Evolutionary conservation across 305 asterid species (phyloP), one percentile per base, ranked within the genome.

Genomic region (Rubia peregrina): DNA sequence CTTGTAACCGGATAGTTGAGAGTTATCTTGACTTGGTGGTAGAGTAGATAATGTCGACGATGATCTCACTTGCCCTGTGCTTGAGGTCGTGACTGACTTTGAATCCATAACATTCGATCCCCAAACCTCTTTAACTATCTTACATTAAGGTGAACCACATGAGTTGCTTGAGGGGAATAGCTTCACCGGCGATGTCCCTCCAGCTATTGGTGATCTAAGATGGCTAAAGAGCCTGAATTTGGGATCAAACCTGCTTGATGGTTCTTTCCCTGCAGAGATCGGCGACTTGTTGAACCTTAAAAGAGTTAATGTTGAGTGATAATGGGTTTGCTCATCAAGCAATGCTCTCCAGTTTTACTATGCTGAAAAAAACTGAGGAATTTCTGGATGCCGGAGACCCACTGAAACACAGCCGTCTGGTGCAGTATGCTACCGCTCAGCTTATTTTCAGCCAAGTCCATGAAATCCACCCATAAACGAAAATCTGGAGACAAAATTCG

Each of bases 121-220:
- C 30, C 30, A 26, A 26, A 26, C 38, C 38, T 33, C 38, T 33
- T 3, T 3, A 4, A 33, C 38, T 33, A 33, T 4, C 3, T 1
- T 33, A 33, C 38, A 33, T 33, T 2, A 33, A 33, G 38, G 38
- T 33, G 38, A 33, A 3, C 38, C 38, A 33, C 38, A 33, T 33
- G 38, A 33, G 38, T 33, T 33, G 38, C 38, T 33, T 67, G 73
- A 72, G 0, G 19, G 42, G 63, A 93, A 89, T 74, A 86, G 78
- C 68, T 90, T 93, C 80, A 75, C 80, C 22, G 91, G 95, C 2
- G 80, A 83, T 53, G 79, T 90, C 59, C 97, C 98, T 33, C 24
- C 83, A 0, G 61, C 87, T 56, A 77, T 93, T 22, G 96, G 91
- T 65, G 65, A 74, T 6, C 51, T 93, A 16, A 16, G 76, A 0